Conservation (phyloP, 2,329 filamentous ascomycete species). For the Thelonectria olida region DNA sequence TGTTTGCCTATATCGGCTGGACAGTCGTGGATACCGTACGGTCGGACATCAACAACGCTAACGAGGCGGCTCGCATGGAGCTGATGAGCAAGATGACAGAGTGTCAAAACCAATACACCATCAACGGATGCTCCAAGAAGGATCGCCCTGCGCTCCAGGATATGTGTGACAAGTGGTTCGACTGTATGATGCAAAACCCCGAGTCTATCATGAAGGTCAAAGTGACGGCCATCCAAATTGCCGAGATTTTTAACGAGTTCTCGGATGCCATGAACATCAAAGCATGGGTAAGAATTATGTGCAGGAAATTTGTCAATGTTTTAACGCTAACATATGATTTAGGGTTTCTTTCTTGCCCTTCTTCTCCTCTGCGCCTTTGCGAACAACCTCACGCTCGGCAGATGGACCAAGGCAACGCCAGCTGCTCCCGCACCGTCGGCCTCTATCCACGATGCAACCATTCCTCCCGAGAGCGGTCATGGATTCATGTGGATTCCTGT, state of each 20-base stretch:
- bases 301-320: no score
- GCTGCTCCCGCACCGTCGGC: conserved; percentile 39
- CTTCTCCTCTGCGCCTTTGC: conserved; percentile 58
- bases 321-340: conserved; percentile 21
- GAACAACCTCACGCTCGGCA: conserved; percentile 59
- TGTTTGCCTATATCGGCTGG: conserved; percentile 73
- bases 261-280: conserved; percentile 91
- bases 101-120: conserved; percentile 77
- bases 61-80: conserved; percentile 72
- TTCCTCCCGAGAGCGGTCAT: conserved; percentile 46
- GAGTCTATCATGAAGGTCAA: conserved; percentile 80
- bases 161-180: conserved; percentile 82
- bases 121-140: conserved; percentile 76
- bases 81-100: conserved; percentile 77
- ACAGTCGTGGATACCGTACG: conserved; percentile 75
- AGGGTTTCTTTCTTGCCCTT: conserved; percentile 63
- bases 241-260: conserved; percentile 93
- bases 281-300: conserved; percentile 66
- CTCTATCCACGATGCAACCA: conserved; percentile 33
- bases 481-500: conserved; percentile 62
- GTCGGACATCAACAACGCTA: conserved; percentile 78
- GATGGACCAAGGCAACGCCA: conserved; percentile 42
- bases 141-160: conserved; percentile 77
- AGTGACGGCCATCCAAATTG: conserved; percentile 87
- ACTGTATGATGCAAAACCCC: conserved; percentile 88